Conservation (phyloP, 106 monocot species). For the Acanthochlamys bracteata region DNA sequence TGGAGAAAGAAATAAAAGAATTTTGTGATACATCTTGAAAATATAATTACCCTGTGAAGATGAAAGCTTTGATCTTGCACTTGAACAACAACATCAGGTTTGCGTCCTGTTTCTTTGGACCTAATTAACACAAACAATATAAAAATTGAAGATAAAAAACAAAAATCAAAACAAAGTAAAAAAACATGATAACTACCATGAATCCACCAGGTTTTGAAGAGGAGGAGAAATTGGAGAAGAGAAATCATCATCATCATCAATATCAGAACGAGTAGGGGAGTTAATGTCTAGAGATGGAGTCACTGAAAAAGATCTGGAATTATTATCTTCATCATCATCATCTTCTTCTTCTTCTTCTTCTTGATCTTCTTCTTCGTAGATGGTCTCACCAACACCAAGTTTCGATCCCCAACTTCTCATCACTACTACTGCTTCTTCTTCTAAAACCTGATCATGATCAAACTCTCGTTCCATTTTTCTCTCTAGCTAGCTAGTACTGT, state of each 20-base stretch:
- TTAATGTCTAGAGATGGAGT: conserved; percentile 9
- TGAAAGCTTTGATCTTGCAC: conserved; percentile 50
- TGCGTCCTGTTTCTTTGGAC: conserved; percentile 39
- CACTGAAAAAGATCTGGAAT: neutral
- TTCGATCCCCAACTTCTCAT: conserved; percentile 50
- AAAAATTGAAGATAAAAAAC: neutral
- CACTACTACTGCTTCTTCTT: neutral
- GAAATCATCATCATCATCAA: neutral
- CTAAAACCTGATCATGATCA: neutral
- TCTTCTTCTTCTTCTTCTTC: conserved; percentile 23
- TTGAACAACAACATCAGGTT: conserved; percentile 39
- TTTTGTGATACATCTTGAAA: no score
- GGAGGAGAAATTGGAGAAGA: conserved; percentile 15
- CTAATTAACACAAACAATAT: conserved; percentile 18
- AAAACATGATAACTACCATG: conserved; percentile 33
- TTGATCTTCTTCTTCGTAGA: conserved; percentile 78
- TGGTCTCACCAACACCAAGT: conserved; percentile 63
- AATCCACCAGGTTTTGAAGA: conserved; percentile 40
- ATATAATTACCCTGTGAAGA: conserved; percentile 76
- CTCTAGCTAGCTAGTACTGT: no score
- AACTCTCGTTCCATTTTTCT: no score
- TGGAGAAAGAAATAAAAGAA: no score
- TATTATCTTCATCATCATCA: conserved; percentile 7
- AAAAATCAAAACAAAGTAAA: neutral
- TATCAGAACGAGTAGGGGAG: conserved; percentile 15